Evolutionary conservation across 228 moss, liverwort and hornwort genomes (phyloP), one percentile per base, ranked within the genome.

Genomic region (Sphagnum magellanicum): DNA sequence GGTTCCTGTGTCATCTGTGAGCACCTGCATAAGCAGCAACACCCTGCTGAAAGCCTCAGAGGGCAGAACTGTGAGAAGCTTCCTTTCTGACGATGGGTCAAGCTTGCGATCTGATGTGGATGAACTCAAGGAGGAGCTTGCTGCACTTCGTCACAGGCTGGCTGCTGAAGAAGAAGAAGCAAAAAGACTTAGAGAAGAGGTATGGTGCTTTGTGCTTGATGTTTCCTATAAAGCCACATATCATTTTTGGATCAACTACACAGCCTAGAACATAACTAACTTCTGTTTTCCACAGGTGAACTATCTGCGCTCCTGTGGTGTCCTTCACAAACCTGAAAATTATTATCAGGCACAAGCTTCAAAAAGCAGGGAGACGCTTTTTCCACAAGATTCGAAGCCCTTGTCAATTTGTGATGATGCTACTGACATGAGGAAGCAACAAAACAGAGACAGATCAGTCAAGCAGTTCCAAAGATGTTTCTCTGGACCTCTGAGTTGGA

Each of bases 381-480:
- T 32, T 32, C 32, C 32, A 32, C 32, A 32, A 32, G 32, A 32
- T 32, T 32, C 32, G 3, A 32, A 32, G 32, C 32, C 32, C 32
- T 32, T 32, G 32, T 32, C 32, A 2, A 32, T 32, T 3, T 32
- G 32, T 32, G 32, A 32, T 32, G 79, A 82, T 50, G 79, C 69
- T 16, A 51, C 77, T 10, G 82, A 79, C 50, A 10, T 58, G 46
- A 70, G 48, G 11, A 64, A 59, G 16, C 69, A 47, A 48, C 73
- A 75, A 17, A 63, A 59, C 6, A 63, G 74, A 61, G 55, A 48
- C 6, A 61, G 14, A 7, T 77, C 86, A 53, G 68, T 74, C 11
- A 75, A 67, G 71, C 82, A 79, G 61, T 79, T 86, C 60, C 80
- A 83, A 50, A 86, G 80, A 72, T 83, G 83, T 64, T 86, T 86